Conservation (phyloP, 345 rosid species). For the Brassica nigra region DNA sequence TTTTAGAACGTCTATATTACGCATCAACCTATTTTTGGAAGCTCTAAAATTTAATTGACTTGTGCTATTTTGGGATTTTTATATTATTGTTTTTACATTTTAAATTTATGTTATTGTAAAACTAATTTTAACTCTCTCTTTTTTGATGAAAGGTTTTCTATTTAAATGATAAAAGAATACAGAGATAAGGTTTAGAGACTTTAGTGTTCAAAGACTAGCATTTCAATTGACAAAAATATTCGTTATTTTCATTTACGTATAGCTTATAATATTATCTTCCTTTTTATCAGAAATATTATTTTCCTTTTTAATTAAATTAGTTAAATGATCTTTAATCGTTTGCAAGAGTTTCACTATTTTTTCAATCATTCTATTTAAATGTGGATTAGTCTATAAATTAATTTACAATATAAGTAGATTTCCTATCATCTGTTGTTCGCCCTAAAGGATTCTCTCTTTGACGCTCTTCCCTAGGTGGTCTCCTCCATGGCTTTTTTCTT, state of each 20-base stretch:
- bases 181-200: no score
- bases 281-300: not conserved
- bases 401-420: not conserved
- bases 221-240: not conserved
- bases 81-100: not conserved
- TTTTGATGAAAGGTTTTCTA: no score
- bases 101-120: not conserved
- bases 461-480: no score
- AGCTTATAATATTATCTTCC: not conserved
- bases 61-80: constrained; percentile 24
- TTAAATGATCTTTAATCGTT: not conserved
- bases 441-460: no score
- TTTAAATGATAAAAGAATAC: no score
- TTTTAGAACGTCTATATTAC: constrained; percentile 3
- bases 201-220: no score
- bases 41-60: not conserved
- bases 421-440: not conserved
- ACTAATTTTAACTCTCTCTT: not conserved
- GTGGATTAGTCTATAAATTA: not conserved
- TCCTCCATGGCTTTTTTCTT: no score
- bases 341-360: not conserved
- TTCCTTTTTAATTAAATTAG: not conserved
- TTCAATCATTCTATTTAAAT: not conserved
- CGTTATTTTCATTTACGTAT: not conserved
- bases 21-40: constrained; percentile 26